Evolutionary conservation across 805 yeast species (phyloP).

Genomic region (Spathaspora arborariae): DNA sequence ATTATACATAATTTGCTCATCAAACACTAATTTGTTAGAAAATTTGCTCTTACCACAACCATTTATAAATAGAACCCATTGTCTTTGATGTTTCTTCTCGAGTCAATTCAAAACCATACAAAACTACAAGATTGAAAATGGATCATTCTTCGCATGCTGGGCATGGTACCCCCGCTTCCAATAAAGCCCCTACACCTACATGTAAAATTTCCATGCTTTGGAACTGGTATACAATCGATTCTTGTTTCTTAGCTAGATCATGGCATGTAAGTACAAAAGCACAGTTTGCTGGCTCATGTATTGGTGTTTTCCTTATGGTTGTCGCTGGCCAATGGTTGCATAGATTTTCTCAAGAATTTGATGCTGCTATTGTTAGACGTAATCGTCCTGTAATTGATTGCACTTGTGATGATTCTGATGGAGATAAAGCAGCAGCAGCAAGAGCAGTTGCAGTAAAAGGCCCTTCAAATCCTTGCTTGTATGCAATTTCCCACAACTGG

Average conservation of each 20-base stretch:
- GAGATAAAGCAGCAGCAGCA: not conserved
- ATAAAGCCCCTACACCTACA: conserved; percentile 6
- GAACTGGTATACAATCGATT: conserved; percentile 70
- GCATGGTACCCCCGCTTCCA: too few species aligned
- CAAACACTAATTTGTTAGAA: not conserved
- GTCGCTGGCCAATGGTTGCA: conserved; percentile 56
- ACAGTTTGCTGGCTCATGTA: conserved; percentile 70
- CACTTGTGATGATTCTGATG: not conserved
- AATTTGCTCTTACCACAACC: not conserved
- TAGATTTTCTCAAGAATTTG: conserved; percentile 51
- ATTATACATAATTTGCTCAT: not conserved
- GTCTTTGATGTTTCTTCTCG: not conserved
- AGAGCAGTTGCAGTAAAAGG: not conserved
- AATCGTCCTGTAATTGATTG: not conserved
- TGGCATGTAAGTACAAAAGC: conserved; percentile 62
- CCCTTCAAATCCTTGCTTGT: conserved; percentile 15
- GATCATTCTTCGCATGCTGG: too few species aligned
- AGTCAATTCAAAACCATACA: not conserved
- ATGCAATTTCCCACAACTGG: conserved; percentile 34
- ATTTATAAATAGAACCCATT: not conserved
- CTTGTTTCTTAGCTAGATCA: conserved; percentile 58
- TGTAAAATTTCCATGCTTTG: conserved; percentile 55
- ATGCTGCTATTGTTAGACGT: conserved; percentile 26
- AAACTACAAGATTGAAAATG: not conserved
- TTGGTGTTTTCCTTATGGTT: conserved; percentile 61